These are phyloP conservation scores for Triticum timopheevii DNA, from an alignment of 176 grass and related monocot genomes.

Conservation along the genomic window DNA sequence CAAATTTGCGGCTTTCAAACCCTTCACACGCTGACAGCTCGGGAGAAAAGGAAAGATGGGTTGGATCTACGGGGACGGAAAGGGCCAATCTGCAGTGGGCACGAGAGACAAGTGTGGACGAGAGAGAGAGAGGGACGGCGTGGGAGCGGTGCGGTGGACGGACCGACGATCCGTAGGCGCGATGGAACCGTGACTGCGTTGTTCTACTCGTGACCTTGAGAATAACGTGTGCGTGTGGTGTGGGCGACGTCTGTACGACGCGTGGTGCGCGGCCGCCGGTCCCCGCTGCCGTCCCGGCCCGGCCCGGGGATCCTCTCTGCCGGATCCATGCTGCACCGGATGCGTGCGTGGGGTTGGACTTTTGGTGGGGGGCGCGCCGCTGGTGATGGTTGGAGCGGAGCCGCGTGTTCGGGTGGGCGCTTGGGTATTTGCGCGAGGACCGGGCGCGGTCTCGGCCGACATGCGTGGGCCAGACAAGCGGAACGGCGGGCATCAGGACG, in stretches of 20 bases:
- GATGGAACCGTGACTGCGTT: slow-evolving; percentile 25
- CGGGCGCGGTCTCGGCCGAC: slow-evolving; percentile 50
- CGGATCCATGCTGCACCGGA: neutral
- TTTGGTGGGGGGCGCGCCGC: neutral
- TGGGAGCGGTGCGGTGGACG: slow-evolving; percentile 9
- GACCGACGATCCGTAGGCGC: slow-evolving; percentile 28
- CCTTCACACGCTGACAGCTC: neutral
- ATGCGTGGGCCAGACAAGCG: slow-evolving; percentile 34
- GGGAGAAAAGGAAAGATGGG: neutral
- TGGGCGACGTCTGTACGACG: slow-evolving; percentile 19
- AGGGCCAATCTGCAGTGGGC: neutral
- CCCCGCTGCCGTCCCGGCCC: neutral
- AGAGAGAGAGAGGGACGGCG: neutral
- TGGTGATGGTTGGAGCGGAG: neutral
- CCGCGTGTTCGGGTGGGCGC: slow-evolving; percentile 18
- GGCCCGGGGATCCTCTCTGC: neutral
- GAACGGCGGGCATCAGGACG: slow-evolving; percentile 46
- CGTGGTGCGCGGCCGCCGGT: slow-evolving; percentile 39
- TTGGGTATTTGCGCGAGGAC: slow-evolving; percentile 19
- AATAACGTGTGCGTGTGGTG: slow-evolving; percentile 56
- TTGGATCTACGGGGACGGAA: slow-evolving; percentile 1
- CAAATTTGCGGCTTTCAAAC: slow-evolving; percentile 17
- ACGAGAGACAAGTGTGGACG: slow-evolving; percentile 38
- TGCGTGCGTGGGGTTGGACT: neutral
- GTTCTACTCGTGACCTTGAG: slow-evolving; percentile 38